Conservation (phyloP, 352 stramenopile species). For the Globisporangium canariense region DNA sequence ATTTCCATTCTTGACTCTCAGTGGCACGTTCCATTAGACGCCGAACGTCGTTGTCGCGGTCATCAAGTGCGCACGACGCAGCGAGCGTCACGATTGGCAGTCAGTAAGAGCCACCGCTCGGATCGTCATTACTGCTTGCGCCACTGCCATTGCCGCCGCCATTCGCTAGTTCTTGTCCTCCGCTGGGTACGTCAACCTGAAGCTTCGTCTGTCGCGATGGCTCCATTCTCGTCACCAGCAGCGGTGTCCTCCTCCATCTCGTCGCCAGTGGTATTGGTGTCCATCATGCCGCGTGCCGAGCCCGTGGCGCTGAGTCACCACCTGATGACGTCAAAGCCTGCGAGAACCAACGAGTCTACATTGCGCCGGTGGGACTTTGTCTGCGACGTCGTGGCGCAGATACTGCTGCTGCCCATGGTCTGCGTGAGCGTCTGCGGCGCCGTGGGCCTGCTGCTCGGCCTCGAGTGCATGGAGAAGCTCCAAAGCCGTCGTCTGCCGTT, state of each 20-base stretch:
- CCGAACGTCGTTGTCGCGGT: neutral
- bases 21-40: neutral
- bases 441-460: conserved; percentile 44
- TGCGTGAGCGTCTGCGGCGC: conserved; percentile 58
- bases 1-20: conserved; percentile 2
- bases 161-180: conserved; percentile 1
- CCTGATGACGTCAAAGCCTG: neutral
- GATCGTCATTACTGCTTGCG: neutral
- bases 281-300: conserved; percentile 12
- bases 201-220: neutral
- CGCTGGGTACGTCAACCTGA: neutral
- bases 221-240: neutral
- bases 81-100: conserved; percentile 8
- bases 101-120: neutral
- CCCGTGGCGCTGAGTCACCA: neutral
- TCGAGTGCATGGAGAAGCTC: conserved; percentile 61
- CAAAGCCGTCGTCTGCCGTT: conserved; percentile 18
- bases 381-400: conserved; percentile 34
- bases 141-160: neutral
- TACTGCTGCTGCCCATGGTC: conserved; percentile 64
- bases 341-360: neutral
- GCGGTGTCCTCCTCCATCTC: neutral
- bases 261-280: conserved; percentile 5
- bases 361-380: conserved; percentile 22
- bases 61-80: conserved; percentile 5